Percentiles rank a stretch among this genome's conserved stretches.
Conservation (phyloP, 176 grass and related monocot genomes). For the Carex pumila region DNA sequence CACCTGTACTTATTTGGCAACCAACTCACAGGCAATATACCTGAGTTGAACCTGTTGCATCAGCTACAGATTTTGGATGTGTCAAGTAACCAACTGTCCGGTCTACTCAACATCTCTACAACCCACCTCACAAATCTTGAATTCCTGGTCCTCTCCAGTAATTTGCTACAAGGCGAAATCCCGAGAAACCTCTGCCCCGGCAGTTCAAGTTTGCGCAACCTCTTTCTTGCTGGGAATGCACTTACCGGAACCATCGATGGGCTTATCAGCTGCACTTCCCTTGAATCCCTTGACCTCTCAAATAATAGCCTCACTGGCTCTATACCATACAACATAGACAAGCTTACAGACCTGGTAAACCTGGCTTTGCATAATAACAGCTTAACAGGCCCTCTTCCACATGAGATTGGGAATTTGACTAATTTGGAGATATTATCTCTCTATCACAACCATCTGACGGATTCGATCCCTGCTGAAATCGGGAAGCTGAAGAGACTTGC, state of each 20-base stretch:
- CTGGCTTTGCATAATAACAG: conserved; percentile 94
- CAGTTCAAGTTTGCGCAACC: conserved; percentile 48
- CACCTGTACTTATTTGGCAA: conserved; percentile 88
- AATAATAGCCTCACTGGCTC: conserved; percentile 65
- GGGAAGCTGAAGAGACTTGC: conserved; percentile 46
- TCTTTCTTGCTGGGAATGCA: conserved; percentile 55
- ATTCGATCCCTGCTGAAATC: conserved; percentile 54
- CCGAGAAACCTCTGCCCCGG: conserved; percentile 28
- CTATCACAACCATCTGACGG: conserved; percentile 76
- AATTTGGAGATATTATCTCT: conserved; percentile 78
- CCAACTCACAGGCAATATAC: conserved; percentile 47
- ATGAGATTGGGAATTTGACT: conserved; percentile 59
- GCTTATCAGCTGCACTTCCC: conserved; percentile 33
- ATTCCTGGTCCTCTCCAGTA: conserved; percentile 60
- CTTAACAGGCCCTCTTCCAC: conserved; percentile 37
- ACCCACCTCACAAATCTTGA: conserved; percentile 43
- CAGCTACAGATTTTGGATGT: conserved; percentile 59
- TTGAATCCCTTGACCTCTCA: conserved; percentile 54
- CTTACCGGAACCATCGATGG: conserved; percentile 43
- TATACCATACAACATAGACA: conserved; percentile 45
- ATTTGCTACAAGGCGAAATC: conserved; percentile 49
- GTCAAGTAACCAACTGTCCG: conserved; percentile 71
- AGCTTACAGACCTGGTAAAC: conserved; percentile 41
- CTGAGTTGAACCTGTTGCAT: conserved; percentile 53
- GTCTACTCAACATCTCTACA: conserved; percentile 44